A percentile compares a stretch with the other conserved stretches of the same genome.
Evolutionary conservation across 768 basidiomycete species (phyloP).

Genomic region (Piloderma croceum): DNA sequence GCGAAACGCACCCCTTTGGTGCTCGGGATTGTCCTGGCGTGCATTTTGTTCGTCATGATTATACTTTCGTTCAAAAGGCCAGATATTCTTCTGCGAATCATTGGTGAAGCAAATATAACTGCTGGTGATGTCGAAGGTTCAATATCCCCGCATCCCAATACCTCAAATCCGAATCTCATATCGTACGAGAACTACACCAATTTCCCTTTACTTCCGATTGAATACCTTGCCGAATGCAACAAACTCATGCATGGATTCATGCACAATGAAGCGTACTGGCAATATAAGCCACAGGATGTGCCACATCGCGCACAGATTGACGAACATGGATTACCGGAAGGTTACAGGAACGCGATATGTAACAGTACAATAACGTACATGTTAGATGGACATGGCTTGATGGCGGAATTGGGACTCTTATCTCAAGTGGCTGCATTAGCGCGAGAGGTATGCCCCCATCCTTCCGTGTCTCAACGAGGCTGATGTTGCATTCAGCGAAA

Average conservation of each 20-base stretch:
- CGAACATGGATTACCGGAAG: no score
- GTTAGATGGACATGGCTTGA: conserved; percentile 61
- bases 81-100: conserved; percentile 39
- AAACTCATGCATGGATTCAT: conserved; percentile 43
- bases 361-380: conserved; percentile 66
- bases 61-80: conserved; percentile 47
- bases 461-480: not conserved
- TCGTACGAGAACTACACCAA: conserved; percentile 54
- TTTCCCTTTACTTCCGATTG: conserved; percentile 50
- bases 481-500: conserved; percentile 38
- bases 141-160: conserved; percentile 7
- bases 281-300: conserved; percentile 27
- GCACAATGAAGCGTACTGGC: conserved; percentile 52
- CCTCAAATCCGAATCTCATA: conserved; percentile 26
- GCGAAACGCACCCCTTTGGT: conserved; percentile 37
- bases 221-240: conserved; percentile 55
- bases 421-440: conserved; percentile 64
- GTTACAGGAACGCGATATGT: conserved; percentile 36
- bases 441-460: conserved; percentile 43
- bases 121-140: conserved; percentile 6
- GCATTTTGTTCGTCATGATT: conserved; percentile 39
- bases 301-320: conserved; percentile 17
- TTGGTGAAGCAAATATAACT: conserved; percentile 28
- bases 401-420: conserved; percentile 60
- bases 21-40: conserved; percentile 39